phyloP scores from a whole-genome alignment of 2,329 filamentous ascomycete species.

The Tolypocladium paradoxum region DNA sequence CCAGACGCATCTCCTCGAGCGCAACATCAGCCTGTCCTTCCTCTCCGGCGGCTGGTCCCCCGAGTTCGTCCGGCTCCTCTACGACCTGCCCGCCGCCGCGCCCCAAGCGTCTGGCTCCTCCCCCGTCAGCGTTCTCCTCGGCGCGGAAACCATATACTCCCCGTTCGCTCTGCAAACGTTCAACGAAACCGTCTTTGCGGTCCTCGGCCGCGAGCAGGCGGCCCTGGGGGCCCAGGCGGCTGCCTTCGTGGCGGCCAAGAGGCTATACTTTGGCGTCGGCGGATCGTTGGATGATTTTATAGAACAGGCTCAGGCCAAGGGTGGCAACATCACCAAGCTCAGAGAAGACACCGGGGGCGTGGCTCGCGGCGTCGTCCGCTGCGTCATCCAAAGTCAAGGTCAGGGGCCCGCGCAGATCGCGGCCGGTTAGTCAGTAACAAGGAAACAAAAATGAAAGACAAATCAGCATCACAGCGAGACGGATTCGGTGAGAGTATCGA shows the following conservation, averaged over 20 bases:
- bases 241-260: conserved; percentile 64
- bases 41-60: conserved; percentile 67
- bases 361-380: conserved; percentile 48
- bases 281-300: conserved; percentile 71
- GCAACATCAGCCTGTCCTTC: conserved; percentile 49
- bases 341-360: conserved; percentile 52
- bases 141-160: conserved; percentile 76
- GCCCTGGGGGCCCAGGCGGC: conserved; percentile 34
- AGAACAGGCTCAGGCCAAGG: conserved; percentile 35
- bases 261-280: conserved; percentile 75
- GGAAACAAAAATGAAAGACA: background rate
- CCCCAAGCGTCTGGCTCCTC: background rate
- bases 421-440: background rate
- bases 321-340: conserved; percentile 36
- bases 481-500: background rate
- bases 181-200: conserved; percentile 50
- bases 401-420: background rate
- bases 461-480: background rate
- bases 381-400: conserved; percentile 19
- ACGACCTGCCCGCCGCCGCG: conserved; percentile 13
- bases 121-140: conserved; percentile 45
- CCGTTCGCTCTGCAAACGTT: conserved; percentile 61
- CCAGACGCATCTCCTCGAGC: conserved; percentile 34
- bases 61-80: conserved; percentile 51
- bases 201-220: conserved; percentile 37